Evolutionary conservation across 306 rosid genomes (phyloP).

Genomic region (Herpetospermum pedunculosum): DNA sequence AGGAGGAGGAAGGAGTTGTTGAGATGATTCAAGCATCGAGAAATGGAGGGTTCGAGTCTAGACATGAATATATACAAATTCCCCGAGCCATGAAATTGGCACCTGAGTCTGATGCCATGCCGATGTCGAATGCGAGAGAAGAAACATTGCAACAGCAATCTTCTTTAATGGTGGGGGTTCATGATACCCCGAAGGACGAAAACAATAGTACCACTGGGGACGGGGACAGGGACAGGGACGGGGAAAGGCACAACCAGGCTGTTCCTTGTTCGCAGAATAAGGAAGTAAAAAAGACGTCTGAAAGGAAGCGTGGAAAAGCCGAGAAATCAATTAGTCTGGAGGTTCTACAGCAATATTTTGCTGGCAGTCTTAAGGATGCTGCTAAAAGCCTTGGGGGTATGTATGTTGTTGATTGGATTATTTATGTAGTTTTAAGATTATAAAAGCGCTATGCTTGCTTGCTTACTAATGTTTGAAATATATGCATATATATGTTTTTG

Average conservation of each 20-base stretch:
- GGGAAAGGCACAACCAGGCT: constrained; percentile 23
- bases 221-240: constrained; percentile 20
- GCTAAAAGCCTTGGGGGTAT: constrained; percentile 94
- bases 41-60: constrained; percentile 29
- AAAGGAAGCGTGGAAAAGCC: constrained; percentile 77
- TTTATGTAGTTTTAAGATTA: background rate
- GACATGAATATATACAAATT: constrained; percentile 38
- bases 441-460: background rate
- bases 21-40: constrained; percentile 48
- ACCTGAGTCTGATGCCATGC: constrained; percentile 22
- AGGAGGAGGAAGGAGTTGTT: constrained; percentile 27
- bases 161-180: constrained; percentile 17
- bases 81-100: constrained; percentile 20
- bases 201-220: constrained; percentile 19
- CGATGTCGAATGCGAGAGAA: constrained; percentile 28
- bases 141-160: constrained; percentile 28
- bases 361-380: constrained; percentile 92
- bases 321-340: constrained; percentile 82
- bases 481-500: too few relatives aligned
- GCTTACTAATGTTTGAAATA: background rate
- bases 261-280: constrained; percentile 27
- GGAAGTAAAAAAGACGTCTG: constrained; percentile 42
- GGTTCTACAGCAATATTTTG: constrained; percentile 67
- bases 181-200: constrained; percentile 18
- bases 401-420: constrained; percentile 37